Percentiles rank a stretch among this genome's conserved stretches.
Evolutionary conservation across 441 rosid genomes (phyloP).

Genomic region (Hypseocharis bilobata): DNA sequence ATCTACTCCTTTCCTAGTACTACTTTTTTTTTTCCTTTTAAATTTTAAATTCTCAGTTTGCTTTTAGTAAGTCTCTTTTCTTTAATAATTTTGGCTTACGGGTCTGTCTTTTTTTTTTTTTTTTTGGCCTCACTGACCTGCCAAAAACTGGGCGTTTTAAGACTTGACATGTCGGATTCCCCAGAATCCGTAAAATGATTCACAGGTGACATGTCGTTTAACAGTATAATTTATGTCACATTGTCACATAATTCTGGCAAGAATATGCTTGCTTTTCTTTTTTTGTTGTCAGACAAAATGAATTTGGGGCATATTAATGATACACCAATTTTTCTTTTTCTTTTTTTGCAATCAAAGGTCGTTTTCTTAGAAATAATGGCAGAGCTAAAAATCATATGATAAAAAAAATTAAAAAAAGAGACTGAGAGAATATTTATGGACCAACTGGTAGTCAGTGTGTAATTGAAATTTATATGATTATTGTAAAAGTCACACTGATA

Average conservation of each 20-base stretch:
- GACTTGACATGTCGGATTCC: too few species aligned
- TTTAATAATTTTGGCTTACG: background rate
- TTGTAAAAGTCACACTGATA: background rate
- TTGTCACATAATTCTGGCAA: too few species aligned
- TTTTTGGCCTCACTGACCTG: too few species aligned
- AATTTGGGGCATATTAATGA: background rate
- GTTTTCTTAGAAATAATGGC: background rate
- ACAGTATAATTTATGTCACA: too few species aligned
- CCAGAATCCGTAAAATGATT: too few species aligned
- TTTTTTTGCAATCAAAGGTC: background rate
- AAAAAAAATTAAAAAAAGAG: too few species aligned
- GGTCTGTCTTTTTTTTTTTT: too few species aligned
- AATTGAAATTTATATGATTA: too few species aligned
- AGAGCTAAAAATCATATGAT: too few species aligned
- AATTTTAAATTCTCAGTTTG: background rate
- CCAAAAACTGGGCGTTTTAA: too few species aligned
- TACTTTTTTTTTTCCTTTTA: background rate
- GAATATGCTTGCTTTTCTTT: too few species aligned
- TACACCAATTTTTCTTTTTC: background rate
- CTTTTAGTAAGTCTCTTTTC: background rate
- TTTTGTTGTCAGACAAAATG: background rate
- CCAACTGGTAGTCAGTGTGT: background rate
- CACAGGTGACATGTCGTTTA: too few species aligned
- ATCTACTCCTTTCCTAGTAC: constrained; percentile 6
- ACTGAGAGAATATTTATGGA: background rate